Evolutionary conservation across 306 rosid genomes (phyloP).

Genomic region (Abrus pulchellus): DNA sequence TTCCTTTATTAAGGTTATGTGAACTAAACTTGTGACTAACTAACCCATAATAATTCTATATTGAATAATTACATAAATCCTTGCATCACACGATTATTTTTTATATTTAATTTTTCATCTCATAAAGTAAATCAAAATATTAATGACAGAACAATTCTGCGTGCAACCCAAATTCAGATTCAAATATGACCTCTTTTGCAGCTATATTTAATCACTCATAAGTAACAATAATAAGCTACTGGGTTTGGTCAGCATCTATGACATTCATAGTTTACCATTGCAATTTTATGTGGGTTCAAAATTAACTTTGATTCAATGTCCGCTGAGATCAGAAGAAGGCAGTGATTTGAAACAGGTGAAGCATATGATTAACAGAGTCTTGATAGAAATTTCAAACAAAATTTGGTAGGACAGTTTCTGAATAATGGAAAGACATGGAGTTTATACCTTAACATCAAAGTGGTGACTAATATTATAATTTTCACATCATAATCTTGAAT

Average conservation of each 20-base stretch:
- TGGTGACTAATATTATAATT: not conserved
- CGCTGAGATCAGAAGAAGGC: not conserved
- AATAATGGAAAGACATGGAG: not conserved
- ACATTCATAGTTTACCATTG: not conserved
- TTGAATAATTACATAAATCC: constrained; percentile 2
- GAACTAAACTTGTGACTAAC: constrained; percentile 5
- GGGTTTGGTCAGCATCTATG: not conserved
- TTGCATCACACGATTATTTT: not conserved
- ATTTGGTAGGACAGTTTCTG: not conserved
- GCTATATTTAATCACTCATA: constrained; percentile 6
- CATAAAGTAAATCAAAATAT: not conserved
- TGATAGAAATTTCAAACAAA: not conserved
- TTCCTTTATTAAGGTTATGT: not conserved
- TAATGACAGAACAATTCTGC: not conserved
- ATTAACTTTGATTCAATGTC: no score
- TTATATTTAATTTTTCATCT: not conserved
- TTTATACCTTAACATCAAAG: not conserved
- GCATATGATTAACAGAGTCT: not conserved
- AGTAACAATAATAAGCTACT: not conserved
- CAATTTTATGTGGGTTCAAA: not conserved
- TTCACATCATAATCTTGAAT: not conserved
- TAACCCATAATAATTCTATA: not conserved
- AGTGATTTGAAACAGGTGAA: not conserved
- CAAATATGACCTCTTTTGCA: not conserved
- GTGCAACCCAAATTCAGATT: not conserved